Base-by-base conservation (phyloP, 305 asterid genomes). In the Fraxinus platypoda region DNA sequence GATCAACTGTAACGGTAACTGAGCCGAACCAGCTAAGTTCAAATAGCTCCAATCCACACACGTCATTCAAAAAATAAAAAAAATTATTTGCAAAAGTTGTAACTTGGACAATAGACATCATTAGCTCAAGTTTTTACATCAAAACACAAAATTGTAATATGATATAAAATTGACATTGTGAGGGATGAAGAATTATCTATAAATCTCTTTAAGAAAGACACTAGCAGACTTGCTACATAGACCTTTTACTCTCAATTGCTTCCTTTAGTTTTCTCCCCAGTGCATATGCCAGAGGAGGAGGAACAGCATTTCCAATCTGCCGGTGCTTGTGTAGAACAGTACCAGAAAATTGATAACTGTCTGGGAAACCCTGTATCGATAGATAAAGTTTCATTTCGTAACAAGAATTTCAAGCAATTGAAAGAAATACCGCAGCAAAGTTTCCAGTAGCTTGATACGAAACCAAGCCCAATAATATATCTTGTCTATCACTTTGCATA, bases 251-350 rank as follows among this genome's bases (percentile, higher is more conserved):
- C 17, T 80, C 81, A 13, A 86, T 28, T 30, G 91, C 92, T 77
- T 86, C 92, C 89, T 85, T 90, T 12, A 90, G 90, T 81, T 86
- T 86, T 83, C 84, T 86, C 31, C 91, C 92, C 54, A 88, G 70
- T 13, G 91, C 92, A 82, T 88, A 90, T 9, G 91, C 92, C 79
- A 90, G 37, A 80, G 89, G 90, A 64, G 92, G 91, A 37, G 92
- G 91, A 78, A 90, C 92, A 21, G 88, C 92, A 85, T 90, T 90
- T 11, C 92, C 92, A 26, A 90, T 88, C 83, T 90, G 90, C 82
- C 89, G 81, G 79, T 86, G 91, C 84, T 86, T 89, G 82, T 82
- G 86, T 28, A 84, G 82, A 80, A 84, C 85, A 59, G 84, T 89
- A 68, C 91, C 91, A 73, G 87, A 73, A 82, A 88, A 89, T 74